Conservation (phyloP, 2,329 filamentous ascomycete genomes). For the Trematosphaeria pertusa region DNA sequence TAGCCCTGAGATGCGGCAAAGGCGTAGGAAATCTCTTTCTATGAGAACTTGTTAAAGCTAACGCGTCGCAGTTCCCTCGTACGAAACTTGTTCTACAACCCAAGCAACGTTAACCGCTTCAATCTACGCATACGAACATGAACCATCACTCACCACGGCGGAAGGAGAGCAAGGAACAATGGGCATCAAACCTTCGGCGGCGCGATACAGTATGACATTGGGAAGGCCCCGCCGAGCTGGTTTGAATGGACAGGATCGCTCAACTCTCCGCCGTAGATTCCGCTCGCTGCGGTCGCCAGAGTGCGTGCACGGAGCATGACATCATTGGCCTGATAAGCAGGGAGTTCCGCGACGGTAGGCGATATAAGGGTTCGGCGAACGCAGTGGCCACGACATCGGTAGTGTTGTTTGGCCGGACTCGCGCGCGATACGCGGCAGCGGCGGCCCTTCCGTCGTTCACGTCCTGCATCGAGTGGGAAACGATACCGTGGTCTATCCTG, state of each 20-base stretch:
- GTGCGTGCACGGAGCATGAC: conserved; percentile 36
- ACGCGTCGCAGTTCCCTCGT: conserved; percentile 3
- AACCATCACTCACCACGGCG: too few species aligned
- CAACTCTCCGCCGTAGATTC: conserved; percentile 2
- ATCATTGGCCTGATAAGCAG: conserved; percentile 43
- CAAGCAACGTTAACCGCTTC: too few species aligned
- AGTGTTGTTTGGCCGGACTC: conserved; percentile 50
- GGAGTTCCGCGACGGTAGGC: conserved; percentile 49
- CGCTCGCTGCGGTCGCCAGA: neutral
- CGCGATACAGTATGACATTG: conserved; percentile 8
- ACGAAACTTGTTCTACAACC: conserved; percentile 8
- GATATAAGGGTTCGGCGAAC: conserved; percentile 46
- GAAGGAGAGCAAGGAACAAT: too few species aligned
- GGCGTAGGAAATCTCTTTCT: conserved; percentile 4
- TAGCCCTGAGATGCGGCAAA: conserved; percentile 3
- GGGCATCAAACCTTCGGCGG: conserved; percentile 1
- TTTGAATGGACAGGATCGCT: conserved; percentile 5
- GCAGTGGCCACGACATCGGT: conserved; percentile 53
- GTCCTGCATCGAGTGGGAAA: conserved; percentile 21
- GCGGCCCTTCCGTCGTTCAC: conserved; percentile 48
- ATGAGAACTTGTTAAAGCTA: conserved; percentile 5
- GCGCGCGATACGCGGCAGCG: conserved; percentile 34
- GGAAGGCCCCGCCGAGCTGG: conserved; percentile 5
- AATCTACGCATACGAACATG: too few species aligned
- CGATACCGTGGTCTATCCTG: conserved; percentile 23